A percentile compares a stretch with the other conserved stretches of the same genome.
phyloP scores from a whole-genome alignment of 2,329 filamentous ascomycete genomes.

The Alternaria sp. region DNA sequence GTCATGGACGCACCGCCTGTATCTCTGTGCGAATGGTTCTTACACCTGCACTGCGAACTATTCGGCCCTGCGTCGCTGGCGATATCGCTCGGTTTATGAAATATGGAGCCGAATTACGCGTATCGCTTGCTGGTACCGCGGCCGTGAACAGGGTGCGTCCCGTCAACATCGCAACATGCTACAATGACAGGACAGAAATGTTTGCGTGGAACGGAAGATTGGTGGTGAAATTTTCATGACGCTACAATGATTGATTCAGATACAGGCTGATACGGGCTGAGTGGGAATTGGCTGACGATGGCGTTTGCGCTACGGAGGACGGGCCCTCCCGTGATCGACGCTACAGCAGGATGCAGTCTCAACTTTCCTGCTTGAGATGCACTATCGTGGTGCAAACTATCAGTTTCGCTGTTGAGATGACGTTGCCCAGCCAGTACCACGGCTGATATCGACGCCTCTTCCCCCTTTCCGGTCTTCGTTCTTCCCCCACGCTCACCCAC shows the following conservation, averaged over 20 bases:
- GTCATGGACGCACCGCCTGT: not conserved
- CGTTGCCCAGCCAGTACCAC: not conserved
- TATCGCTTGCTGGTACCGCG: slow-evolving; percentile 3
- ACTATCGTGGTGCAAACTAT: not conserved
- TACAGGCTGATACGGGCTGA: not conserved
- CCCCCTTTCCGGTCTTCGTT: not conserved
- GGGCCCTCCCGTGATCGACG: slow-evolving; percentile 27
- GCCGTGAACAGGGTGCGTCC: not conserved
- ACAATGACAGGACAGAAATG: not conserved
- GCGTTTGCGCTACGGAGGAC: slow-evolving; percentile 15
- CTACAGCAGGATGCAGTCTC: slow-evolving; percentile 1
- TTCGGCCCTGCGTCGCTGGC: not conserved
- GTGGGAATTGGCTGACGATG: not conserved
- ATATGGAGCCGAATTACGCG: slow-evolving; percentile 5
- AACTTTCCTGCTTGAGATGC: not conserved
- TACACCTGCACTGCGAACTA: not conserved
- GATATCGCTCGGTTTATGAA: not conserved
- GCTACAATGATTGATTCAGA: not conserved
- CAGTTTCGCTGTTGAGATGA: not conserved
- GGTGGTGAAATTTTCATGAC: not conserved
- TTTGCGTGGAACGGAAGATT: not conserved
- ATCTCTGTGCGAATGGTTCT: not conserved
- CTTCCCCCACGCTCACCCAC: not conserved
- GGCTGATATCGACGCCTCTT: not conserved
- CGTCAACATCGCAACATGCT: not conserved